Evolutionary conservation across 2,329 filamentous ascomycete genomes (phyloP), one percentile per base, ranked within the genome.

Genomic region (Neopestalotiopsis sp.): DNA sequence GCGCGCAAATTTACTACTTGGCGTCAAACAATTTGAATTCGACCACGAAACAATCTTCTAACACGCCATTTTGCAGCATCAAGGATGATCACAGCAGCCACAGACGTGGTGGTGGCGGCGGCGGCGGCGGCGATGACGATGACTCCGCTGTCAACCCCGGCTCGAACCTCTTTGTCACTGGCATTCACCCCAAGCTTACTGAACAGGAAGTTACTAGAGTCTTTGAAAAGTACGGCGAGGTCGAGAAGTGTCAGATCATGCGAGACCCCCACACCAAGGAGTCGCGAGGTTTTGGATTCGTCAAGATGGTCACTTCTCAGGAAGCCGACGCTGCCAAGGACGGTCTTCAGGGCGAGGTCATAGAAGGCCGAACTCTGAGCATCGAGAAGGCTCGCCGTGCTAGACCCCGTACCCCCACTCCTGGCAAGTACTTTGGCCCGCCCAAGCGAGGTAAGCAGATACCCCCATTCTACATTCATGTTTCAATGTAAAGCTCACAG

Each of bases 161-260:
- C 75, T 98, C 96, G 74, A 99, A 99, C 86, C 92, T 99, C 70
- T 99, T 99, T 81, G 96, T 99, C 74, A 99, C 96, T 72, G 96
- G 96, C 76, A 99, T 99, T 74, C 94, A 98, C 81, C 96, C 96
- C 69, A 93, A 93, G 77, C 89, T 99, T 74, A 91, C 89, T 62
- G 96, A 99, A 82, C 89, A 91, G 17, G 96, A 98, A 79, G 94
- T 99, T 71, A 92, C 93, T 67, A 94, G 94, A 81, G 91, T 99
- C 74, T 99, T 99, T 79, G 94, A 98, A 85, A 99, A 98, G 84
- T 98, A 98, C 78, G 96, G 96, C 75, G 94, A 97, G 80, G 96
- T 99, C 66, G 95, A 98, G 85, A 98, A 97, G 85, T 98, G 95
- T 86, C 97, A 98, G 82, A 99, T 99, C 85, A 99, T 99, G 96